Evolutionary conservation across 2,329 filamentous ascomycete species (phyloP).

Genomic region (Trichocomaceae sp.): DNA sequence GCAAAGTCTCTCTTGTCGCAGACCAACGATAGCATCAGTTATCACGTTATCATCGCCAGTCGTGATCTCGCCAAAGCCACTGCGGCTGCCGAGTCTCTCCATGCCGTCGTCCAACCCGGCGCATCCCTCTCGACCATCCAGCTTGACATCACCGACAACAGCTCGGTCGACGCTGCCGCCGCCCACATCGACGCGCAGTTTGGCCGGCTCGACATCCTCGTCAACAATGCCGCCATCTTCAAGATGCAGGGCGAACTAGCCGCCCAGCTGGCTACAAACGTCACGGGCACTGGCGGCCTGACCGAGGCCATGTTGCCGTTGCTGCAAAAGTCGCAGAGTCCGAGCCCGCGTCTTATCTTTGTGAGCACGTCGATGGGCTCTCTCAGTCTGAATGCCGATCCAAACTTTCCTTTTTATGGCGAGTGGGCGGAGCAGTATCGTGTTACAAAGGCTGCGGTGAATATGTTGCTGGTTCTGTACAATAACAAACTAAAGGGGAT

Average conservation of each 20-base stretch:
- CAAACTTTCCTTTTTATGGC: neutral
- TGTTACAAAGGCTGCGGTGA: constrained; percentile 14
- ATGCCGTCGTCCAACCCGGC: neutral
- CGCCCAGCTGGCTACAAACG: constrained; percentile 33
- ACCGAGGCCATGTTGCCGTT: constrained; percentile 29
- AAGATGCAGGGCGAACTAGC: constrained; percentile 16
- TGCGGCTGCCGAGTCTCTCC: constrained; percentile 2
- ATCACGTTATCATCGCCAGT: constrained; percentile 17
- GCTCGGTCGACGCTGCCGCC: constrained; percentile 47
- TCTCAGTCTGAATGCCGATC: neutral
- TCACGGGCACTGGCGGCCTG: constrained; percentile 31
- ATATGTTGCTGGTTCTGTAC: constrained; percentile 12
- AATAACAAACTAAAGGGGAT: neutral
- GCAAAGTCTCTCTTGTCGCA: neutral
- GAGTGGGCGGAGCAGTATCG: constrained; percentile 8
- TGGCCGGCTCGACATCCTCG: constrained; percentile 28
- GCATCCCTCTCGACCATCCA: constrained; percentile 10
- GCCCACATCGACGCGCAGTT: constrained; percentile 52
- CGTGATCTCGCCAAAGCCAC: constrained; percentile 11
- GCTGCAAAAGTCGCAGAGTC: constrained; percentile 18
- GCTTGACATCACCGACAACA: constrained; percentile 46
- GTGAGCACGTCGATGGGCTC: neutral
- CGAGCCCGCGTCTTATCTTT: no score
- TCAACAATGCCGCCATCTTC: constrained; percentile 21
- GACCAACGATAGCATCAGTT: constrained; percentile 1